Evolutionary conservation across 225 moss, liverwort and hornwort genomes (phyloP), one percentile per base, ranked within the genome.

Genomic region (Physcomitrellopsis africana): DNA sequence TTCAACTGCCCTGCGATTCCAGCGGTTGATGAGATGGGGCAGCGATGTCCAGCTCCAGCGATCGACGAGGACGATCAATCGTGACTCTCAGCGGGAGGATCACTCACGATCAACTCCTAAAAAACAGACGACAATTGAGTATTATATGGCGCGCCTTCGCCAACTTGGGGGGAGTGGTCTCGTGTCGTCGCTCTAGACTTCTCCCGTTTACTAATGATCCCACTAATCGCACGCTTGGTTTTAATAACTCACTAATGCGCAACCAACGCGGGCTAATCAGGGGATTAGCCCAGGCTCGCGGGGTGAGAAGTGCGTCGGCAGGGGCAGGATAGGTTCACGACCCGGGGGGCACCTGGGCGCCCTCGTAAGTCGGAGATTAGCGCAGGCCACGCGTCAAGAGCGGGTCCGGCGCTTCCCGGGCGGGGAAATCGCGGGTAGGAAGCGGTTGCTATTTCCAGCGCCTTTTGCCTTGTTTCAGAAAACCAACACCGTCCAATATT

Each of bases 381-480:
- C 20, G 22, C 0, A 16, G 0, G 19, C 0, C 3, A 23, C 5
- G 46, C 32, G 63, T n/a, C 42, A 18, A 43, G n/a, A 1, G 7
- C 27, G 47, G n/a, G 42, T 47, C 49, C 17, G 23, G n/a, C 37
- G 17, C 23, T 29, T 56, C 0, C 6, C 32, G 46, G 54, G 9
- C 37, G 17, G 20, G n/a, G 10, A 42, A 9, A 43, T 51, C 14
- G 49, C 26, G 59, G 60, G 60, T 43, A 10, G 20, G 29, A 11
- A 73, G 53, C 79, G 29, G 67, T 67, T 73, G 67, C 66, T 78
- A 67, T 67, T 67, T 20, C 24, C 8, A 41, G 43, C 51, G 15
- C 10, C 10, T 3, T 10, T 3, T n/a, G 10, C 48, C 0, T 49
- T 15, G 48, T 49, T 11, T 11, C 1, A 15, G 48, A 11, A 49